Conservation (phyloP, 1,139 yeast species). For the Hansenula anomala region DNA sequence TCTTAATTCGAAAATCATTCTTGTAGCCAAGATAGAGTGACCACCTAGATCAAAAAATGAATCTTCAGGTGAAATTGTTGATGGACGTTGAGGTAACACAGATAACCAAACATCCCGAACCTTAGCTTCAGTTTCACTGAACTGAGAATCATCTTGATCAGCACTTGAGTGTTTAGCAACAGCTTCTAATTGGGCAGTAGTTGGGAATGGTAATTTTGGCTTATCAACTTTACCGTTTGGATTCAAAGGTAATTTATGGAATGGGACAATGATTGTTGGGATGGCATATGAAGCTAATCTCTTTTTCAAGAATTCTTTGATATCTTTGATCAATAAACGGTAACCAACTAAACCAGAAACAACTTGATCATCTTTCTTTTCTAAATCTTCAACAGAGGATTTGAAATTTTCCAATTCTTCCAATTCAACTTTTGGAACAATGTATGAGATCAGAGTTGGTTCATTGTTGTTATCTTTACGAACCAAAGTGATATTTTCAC, state of each 20-base stretch:
- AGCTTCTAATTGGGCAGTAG: conserved; percentile 63
- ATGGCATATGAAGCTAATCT: conserved; percentile 92
- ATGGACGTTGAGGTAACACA: conserved; percentile 82
- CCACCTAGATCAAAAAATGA: conserved; percentile 98
- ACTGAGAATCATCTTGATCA: conserved; percentile 43
- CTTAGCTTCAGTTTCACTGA: conserved; percentile 60
- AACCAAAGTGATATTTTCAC: conserved; percentile 92
- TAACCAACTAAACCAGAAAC: conserved; percentile 77
- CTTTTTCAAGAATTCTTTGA: conserved; percentile 76
- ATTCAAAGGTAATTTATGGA: conserved; percentile 81
- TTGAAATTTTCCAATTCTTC: conserved; percentile 51
- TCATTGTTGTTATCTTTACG: conserved; percentile 91
- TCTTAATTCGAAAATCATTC: conserved; percentile 92
- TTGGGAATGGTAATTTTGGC: conserved; percentile 95
- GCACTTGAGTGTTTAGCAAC: conserved; percentile 34
- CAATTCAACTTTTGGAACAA: conserved; percentile 74
- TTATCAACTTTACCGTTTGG: conserved; percentile 99
- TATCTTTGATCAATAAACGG: conserved; percentile 71
- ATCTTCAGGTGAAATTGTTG: conserved; percentile 69
- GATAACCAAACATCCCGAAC: conserved; percentile 82
- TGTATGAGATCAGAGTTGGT: conserved; percentile 83
- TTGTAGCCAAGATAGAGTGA: conserved; percentile 92
- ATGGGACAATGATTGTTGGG: conserved; percentile 86
- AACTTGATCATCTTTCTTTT: conserved; percentile 51
- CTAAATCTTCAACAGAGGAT: conserved; percentile 38